Evolutionary conservation across 2,329 filamentous ascomycete genomes (phyloP).

Genomic region (Pseudocercospora ulei): DNA sequence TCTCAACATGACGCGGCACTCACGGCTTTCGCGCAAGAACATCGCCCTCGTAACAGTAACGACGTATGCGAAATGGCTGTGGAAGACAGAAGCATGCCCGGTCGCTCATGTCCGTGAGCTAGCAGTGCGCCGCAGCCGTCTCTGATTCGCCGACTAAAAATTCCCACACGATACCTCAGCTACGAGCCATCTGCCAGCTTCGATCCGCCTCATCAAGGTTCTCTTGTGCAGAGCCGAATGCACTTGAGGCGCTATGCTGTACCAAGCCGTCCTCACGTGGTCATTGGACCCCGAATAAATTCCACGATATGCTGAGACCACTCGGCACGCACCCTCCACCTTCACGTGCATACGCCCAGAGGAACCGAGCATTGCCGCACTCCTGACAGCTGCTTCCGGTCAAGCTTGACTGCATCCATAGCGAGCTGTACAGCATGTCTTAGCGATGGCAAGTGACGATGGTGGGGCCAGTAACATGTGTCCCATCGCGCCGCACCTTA

Average conservation of each 20-base stretch:
- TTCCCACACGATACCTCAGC: conserved; percentile 14
- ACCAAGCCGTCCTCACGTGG: conserved; percentile 19
- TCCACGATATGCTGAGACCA: conserved; percentile 3
- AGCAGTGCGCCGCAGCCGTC: neutral
- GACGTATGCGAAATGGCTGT: conserved; percentile 6
- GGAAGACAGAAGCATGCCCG: conserved; percentile 5
- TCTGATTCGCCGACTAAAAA: conserved; percentile 5
- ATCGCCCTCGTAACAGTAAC: neutral
- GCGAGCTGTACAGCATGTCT: conserved; percentile 10
- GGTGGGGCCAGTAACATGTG: conserved; percentile 8
- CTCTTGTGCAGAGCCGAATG: conserved; percentile 16
- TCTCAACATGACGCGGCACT: conserved; percentile 6
- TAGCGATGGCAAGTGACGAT: conserved; percentile 14
- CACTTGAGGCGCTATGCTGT: conserved; percentile 23
- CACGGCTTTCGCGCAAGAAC: neutral
- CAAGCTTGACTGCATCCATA: conserved; percentile 7
- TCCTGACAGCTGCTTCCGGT: conserved; percentile 8
- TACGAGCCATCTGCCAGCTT: conserved; percentile 17
- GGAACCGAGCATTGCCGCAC: conserved; percentile 13
- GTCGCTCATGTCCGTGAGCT: conserved; percentile 11
- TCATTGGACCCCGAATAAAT: conserved; percentile 6
- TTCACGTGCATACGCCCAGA: conserved; percentile 1
- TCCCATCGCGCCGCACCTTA: conserved; percentile 21
- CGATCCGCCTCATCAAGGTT: conserved; percentile 16
- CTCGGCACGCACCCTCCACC: conserved; percentile 1